Evolutionary conservation across 2,329 filamentous ascomycete genomes (phyloP).

Genomic region (Albophoma yamanashiensis): DNA sequence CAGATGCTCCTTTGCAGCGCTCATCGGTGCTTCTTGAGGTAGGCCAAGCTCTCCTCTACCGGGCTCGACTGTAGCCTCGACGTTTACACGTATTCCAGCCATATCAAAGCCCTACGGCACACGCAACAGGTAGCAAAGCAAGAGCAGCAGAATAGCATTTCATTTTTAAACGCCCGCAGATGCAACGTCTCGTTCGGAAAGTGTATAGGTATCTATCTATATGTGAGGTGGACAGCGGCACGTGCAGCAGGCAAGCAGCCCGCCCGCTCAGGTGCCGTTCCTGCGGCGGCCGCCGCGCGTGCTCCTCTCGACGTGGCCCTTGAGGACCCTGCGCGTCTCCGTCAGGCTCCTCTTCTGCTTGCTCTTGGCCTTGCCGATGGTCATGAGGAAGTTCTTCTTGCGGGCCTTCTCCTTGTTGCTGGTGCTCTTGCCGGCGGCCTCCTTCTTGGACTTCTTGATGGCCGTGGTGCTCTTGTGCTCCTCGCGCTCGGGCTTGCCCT

Average conservation of each 20-base stretch:
- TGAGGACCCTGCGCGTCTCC: slow-evolving; percentile 71
- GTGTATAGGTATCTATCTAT: not conserved
- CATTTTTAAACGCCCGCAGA: not conserved
- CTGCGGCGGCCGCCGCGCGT: slow-evolving; percentile 76
- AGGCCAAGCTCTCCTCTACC: not conserved
- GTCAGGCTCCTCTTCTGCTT: slow-evolving; percentile 93
- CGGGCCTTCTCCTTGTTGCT: slow-evolving; percentile 96
- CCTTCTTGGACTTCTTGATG: slow-evolving; percentile 77
- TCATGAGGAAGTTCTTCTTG: slow-evolving; percentile 99
- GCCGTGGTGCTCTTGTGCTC: slow-evolving; percentile 83
- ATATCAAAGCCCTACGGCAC: not conserved
- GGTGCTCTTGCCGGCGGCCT: slow-evolving; percentile 81
- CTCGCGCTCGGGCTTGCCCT: slow-evolving; percentile 65
- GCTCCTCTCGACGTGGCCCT: slow-evolving; percentile 69
- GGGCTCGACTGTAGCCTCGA: not conserved
- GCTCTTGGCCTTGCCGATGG: slow-evolving; percentile 84
- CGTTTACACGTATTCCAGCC: not conserved
- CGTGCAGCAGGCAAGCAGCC: no score
- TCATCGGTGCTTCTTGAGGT: not conserved
- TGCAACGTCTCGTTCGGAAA: not conserved
- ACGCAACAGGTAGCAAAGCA: not conserved
- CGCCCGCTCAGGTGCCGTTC: slow-evolving; percentile 38
- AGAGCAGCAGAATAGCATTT: not conserved
- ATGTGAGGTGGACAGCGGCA: no score
- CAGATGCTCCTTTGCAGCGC: not conserved